Evolutionary conservation across 108 stramenopile genomes (phyloP), one percentile per base, ranked within the genome.

Genomic region (Hondaea fermentalgiana): DNA sequence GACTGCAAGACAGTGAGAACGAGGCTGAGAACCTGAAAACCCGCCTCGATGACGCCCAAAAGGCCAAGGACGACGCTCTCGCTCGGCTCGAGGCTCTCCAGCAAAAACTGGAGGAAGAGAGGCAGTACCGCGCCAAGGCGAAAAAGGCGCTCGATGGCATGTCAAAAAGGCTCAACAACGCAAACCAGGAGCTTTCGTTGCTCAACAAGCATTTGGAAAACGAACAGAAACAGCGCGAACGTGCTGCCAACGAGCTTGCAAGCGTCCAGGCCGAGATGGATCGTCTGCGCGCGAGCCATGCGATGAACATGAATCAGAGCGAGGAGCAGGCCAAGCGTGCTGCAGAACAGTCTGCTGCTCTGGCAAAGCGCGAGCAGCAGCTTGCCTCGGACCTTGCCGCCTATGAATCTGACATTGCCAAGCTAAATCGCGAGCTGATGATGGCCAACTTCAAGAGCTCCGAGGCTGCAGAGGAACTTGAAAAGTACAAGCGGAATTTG

Each of bases 351-450:
- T 43, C 51, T 12, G 49, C 45, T 6, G 49, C 45, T 12, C 51
- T 83, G 10, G 76, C 76, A 6, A 47, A 53, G 45, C 76, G 76
- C 6, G 76, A 83, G 28, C n/a, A 47, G 51, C 45, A 83, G n/a
- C 51, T 83, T 8, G 45, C 76, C 19, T 53, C 45, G 45, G 76
- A 83, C 49, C 76, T 83, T 35, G 76, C 76, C 45, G n/a, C 45
- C 17, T 83, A 83, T 35, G 76, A 83, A 35, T 53, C 49, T 23
- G 76, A 83, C 51, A 83, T 83, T 23, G 76, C 76, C 3, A 21
- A 28, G 49, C 76, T 83, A 3, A 83, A 53, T 23, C 76, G 76
- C n/a, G 76, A 83, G 28, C 76, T 83, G n/a, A 83, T 83, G 76
- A 53, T 83, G 76, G 76, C 76, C 25, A 83, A 83, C 51, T 53